These are phyloP conservation scores for Plenodomus tracheiphilus DNA, from an alignment of 2,329 filamentous ascomycete genomes.

Conservation along the genomic window DNA sequence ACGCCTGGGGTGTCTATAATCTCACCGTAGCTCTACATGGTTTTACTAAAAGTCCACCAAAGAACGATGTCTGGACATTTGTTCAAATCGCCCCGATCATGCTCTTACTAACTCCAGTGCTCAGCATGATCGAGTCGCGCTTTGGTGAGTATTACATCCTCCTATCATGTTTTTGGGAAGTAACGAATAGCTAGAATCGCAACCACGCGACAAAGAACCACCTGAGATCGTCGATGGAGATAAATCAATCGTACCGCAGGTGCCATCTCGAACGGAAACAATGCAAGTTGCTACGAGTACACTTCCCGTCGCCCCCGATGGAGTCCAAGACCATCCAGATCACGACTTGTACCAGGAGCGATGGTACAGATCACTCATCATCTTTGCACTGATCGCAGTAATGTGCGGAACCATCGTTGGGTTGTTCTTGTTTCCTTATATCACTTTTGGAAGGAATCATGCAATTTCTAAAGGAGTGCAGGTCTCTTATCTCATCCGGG, in stretches of 20 bases:
- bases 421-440: not conserved
- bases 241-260: not conserved
- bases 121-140: conserved; percentile 3
- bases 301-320: not conserved
- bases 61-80: conserved; percentile 9
- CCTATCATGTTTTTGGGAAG: not conserved
- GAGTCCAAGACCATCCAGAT: not conserved
- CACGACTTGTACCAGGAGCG: not conserved
- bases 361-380: not conserved
- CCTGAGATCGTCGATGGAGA: not conserved
- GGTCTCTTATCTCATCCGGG: not conserved
- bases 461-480: not conserved
- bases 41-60: not conserved
- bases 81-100: conserved; percentile 11
- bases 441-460: not conserved
- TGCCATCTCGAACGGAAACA: not conserved
- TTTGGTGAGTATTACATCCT: not conserved
- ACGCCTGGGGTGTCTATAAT: conserved; percentile 7
- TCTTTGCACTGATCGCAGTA: not conserved
- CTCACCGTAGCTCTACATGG: conserved; percentile 3
- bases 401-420: not conserved
- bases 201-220: not conserved
- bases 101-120: conserved; percentile 6
- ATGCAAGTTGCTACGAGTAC: not conserved
- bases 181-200: not conserved